Conservation (phyloP, 1,284 basidiomycete genomes). For the Thecaphora thlaspeos region DNA sequence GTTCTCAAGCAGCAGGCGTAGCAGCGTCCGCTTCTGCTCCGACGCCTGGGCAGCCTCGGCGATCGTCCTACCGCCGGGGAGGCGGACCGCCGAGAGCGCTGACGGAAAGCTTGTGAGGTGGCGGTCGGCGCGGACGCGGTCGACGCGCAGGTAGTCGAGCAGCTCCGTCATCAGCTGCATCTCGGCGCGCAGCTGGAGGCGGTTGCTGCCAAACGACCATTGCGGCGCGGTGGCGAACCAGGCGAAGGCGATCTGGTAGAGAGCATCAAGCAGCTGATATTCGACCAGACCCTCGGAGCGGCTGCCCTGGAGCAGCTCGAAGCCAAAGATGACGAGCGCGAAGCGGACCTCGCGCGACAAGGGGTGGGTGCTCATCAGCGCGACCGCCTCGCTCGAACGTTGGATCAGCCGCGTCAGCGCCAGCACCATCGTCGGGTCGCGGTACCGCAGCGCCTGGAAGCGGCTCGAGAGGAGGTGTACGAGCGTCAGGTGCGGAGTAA, state of each 20-base stretch:
- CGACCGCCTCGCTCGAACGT: no score
- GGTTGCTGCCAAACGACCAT: slow-evolving; percentile 91
- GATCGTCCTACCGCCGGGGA: slow-evolving; percentile 37
- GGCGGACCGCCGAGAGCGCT: slow-evolving; percentile 25
- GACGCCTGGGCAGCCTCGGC: no score
- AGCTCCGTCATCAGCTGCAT: slow-evolving; percentile 84
- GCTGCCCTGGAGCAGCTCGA: slow-evolving; percentile 82
- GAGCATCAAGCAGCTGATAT: slow-evolving; percentile 70
- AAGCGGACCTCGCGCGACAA: no score
- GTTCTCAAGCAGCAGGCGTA: no score
- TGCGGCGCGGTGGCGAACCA: slow-evolving; percentile 71
- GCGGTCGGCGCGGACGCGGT: slow-evolving; percentile 65
- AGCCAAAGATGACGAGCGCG: no score
- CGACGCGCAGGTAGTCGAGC: slow-evolving; percentile 71
- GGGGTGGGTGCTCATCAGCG: no score
- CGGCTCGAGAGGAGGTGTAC: no score
- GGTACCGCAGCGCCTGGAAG: no score
- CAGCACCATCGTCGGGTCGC: no score
- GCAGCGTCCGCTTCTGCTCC: no score
- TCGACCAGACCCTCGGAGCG: slow-evolving; percentile 83
- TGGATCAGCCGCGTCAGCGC: no score
- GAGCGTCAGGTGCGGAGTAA: no score
- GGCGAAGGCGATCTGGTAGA: slow-evolving; percentile 78
- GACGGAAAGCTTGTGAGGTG: slow-evolving; percentile 41
- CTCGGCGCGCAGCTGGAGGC: slow-evolving; percentile 84